Evolutionary conservation across 768 basidiomycete species (phyloP), one percentile per base, ranked within the genome.

Genomic region (Pleurotus eryngii): DNA sequence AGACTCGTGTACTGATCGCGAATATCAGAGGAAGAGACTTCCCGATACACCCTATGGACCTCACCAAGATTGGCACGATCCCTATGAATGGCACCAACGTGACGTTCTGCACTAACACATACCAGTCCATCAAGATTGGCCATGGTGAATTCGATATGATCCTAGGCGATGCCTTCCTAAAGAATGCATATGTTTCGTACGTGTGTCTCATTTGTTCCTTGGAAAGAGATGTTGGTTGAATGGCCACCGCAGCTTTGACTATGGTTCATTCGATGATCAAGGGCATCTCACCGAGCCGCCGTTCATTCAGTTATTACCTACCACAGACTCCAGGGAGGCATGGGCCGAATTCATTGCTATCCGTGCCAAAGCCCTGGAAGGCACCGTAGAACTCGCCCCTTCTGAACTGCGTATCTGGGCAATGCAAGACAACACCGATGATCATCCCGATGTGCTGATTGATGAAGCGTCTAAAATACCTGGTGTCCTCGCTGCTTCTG

Each of bases 131-230:
- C 14, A 56, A 59, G 14, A 76, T 77, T 9, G 79, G 77, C 60
- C 72, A 79, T 56, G 78, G 76, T 11, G 71, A 76, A 11, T 89
- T 77, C 60, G 87, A 89, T 64, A 78, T 86, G 67, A 79, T 90
- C 46, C 74, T 90, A 46, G 89, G 89, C 56, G 89, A 89, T 85
- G 77, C 81, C 7, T 89, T 89, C 72, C 68, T 86, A 86, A 61
- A 64, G 84, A 54, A 54, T 24, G 20, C 38, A 76, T 5, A 22
- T 53, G 0, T 18, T 43, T 24, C 47, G 61, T 62, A 43, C 46
- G 42, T 38, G 49, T 24, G 18, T 39, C 35, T 30, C 12, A 49
- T 20, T 38, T 9, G 24, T 14, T 55, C 40, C 15, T 22, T 49
- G 39, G 8, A 37, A 27, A 7, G 38, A 43, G 24, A 38, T 49